Base-by-base conservation (phyloP, 495 filamentous ascomycete genomes). In the Neurospora sp. region DNA sequence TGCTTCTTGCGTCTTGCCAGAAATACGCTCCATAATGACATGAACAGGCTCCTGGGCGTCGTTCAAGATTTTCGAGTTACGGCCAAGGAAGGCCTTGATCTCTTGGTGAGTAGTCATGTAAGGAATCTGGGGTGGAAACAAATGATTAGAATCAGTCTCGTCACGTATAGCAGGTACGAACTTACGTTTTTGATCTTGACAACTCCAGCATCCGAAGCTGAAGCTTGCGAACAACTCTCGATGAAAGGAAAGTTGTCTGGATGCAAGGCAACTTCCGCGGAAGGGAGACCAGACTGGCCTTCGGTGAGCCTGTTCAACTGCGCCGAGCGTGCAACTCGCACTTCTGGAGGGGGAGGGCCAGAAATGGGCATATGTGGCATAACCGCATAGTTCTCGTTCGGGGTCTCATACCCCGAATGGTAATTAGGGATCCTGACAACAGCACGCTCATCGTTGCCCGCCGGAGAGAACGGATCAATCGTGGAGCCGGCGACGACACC, bases 1-100 rank as follows among this genome's bases (percentile, higher is more conserved):
- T 73, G 87, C 90, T 70, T 94, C 91, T 80, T 90, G 88, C 0
- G 93, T 94, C 85, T 94, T 95, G 69, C 87, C 87, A 1, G 91
- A 92, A 0, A 88, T 83, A 9, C 92, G 90, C 70, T 95, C 93
- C 91, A 96, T 93, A 75, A 94, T 92, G 74, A 96, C 93, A 76
- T 96, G 93, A 11, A 94, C 82, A 0, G 91, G 85, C 70, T 89
- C 89, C 7, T 90, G 84, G 2, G 80, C 75, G 66, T 89, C 87
- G 59, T 84, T 83, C 39, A 91, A 80, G 43, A 92, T 81, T 19
- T 84, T 85, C 0, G 90, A 87, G 73, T 86, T 87, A n/a, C 88
- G 87, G n/a, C 92, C 92, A 13, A 94, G 81, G 77, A 93, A 88
- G 15, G 91, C 89, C 39, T 88, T 81, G 28, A 94, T 85, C 74